Conservation (phyloP, 2,329 filamentous ascomycete genomes). For the Fusarium sacchari region DNA sequence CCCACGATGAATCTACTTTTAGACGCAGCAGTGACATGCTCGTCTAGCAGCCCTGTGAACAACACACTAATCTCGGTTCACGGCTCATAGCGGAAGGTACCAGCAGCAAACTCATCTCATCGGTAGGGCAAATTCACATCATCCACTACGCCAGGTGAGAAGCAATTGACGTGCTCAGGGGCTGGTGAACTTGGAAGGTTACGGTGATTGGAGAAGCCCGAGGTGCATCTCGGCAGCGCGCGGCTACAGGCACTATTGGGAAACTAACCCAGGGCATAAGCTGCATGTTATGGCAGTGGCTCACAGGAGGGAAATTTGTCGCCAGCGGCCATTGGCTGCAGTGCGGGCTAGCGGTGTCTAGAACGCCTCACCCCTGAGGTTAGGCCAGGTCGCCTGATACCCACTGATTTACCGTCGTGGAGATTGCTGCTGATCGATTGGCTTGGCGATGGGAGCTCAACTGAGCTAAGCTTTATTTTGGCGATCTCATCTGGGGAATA, state of each 20-base stretch:
- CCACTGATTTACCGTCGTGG: not conserved
- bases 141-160: not conserved
- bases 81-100: not conserved
- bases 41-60: not conserved
- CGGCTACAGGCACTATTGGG: not conserved
- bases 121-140: not conserved
- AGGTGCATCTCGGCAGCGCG: not conserved
- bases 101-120: not conserved
- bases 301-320: not conserved
- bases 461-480: not conserved
- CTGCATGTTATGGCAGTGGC: not conserved
- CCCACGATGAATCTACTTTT: not conserved
- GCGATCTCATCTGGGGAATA: not conserved
- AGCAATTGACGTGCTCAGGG: not conserved
- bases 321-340: not conserved
- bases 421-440: constrained; percentile 2
- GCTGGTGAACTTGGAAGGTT: not conserved
- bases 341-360: not conserved
- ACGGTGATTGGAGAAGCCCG: not conserved
- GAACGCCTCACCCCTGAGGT: not conserved
- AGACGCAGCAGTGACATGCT: not conserved
- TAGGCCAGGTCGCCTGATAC: not conserved
- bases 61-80: constrained; percentile 1
- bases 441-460: not conserved
- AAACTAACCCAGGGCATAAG: not conserved